These are phyloP conservation scores for Persicaria maculosa DNA, from an alignment of 148 eudicot genomes.

Conservation along the genomic window DNA sequence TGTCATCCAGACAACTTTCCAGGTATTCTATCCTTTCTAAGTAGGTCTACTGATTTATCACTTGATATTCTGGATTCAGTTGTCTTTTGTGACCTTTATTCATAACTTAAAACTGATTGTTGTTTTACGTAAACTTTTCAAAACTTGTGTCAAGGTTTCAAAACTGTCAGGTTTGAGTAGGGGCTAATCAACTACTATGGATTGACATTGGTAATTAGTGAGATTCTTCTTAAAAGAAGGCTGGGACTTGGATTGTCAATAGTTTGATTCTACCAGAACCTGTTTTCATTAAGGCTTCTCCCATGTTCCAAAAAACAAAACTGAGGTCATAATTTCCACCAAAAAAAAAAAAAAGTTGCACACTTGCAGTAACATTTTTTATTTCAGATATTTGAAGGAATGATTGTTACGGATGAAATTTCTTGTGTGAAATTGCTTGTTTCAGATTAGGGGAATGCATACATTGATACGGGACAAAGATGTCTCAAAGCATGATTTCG, in stretches of 20 bases:
- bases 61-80: not conserved
- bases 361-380: not conserved
- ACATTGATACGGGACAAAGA: constrained; percentile 88
- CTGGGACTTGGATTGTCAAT: not conserved
- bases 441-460: constrained; percentile 98
- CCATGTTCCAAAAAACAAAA: no score
- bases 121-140: not conserved
- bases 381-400: not conserved
- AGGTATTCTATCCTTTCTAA: constrained; percentile 35
- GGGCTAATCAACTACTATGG: not conserved
- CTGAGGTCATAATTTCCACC: no score
- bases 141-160: not conserved
- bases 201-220: no score
- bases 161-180: no score
- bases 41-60: not conserved
- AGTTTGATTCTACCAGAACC: not conserved
- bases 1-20: constrained; percentile 93
- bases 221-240: not conserved
- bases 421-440: constrained; percentile 16
- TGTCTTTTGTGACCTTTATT: not conserved
- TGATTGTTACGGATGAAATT: not conserved
- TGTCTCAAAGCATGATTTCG: constrained; percentile 91
- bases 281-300: not conserved
- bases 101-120: not conserved
- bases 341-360: not conserved